Evolutionary conservation across 495 filamentous ascomycete species (phyloP).

Genomic region (Hypoxylon rickii): DNA sequence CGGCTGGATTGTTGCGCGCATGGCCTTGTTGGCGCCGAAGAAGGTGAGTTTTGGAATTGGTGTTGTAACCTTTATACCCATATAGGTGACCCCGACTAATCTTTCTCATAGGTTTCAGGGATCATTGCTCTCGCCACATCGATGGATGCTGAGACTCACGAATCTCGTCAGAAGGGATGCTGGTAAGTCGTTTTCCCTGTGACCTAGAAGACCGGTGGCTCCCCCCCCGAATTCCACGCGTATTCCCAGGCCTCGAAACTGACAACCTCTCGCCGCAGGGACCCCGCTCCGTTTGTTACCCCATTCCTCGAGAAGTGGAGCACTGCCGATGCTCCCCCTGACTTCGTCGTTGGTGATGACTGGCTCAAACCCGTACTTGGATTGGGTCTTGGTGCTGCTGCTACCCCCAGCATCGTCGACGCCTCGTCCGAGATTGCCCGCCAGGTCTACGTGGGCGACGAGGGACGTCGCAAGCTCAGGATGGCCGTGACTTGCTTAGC

Average conservation of each 20-base stretch:
- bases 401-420: slow-evolving; percentile 41
- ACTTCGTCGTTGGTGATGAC: slow-evolving; percentile 59
- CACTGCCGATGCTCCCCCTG: slow-evolving; percentile 45
- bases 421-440: slow-evolving; percentile 61
- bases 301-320: slow-evolving; percentile 55
- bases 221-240: too few relatives aligned
- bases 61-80: neutral
- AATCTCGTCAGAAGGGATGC: slow-evolving; percentile 55
- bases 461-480: slow-evolving; percentile 57
- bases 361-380: slow-evolving; percentile 60
- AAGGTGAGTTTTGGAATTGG: slow-evolving; percentile 36
- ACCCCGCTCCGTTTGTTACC: slow-evolving; percentile 48
- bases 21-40: slow-evolving; percentile 65
- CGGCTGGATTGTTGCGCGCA: slow-evolving; percentile 62
- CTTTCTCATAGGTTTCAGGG: slow-evolving; percentile 54
- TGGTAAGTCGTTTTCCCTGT: slow-evolving; percentile 47
- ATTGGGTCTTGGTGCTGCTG: slow-evolving; percentile 59
- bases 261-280: too few relatives aligned
- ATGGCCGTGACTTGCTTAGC: slow-evolving; percentile 62
- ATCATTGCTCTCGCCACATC: slow-evolving; percentile 66
- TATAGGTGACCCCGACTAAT: neutral
- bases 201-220: too few relatives aligned
- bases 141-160: slow-evolving; percentile 63
- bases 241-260: too few relatives aligned
- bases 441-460: slow-evolving; percentile 60